Evolutionary conservation across 1,139 yeast species (phyloP), one percentile per base, ranked within the genome.

Genomic region (Debaryomycetaceae sp.): DNA sequence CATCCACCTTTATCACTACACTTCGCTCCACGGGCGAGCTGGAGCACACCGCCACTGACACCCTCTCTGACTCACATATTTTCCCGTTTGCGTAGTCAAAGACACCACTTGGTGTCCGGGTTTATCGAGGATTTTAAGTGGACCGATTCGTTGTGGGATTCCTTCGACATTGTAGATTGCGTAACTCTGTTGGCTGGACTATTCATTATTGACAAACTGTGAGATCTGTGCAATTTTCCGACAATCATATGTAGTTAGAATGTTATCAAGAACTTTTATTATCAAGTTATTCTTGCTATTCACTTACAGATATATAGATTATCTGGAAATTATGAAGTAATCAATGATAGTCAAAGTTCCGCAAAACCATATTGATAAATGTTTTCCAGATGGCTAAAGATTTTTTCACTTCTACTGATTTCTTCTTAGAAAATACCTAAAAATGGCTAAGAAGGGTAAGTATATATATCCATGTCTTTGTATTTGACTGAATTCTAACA

Each of bases 381-480:
- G 31, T 27, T 27, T 27, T 27, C 11, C 31, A 27, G 31, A 27
- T 27, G 31, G 11, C 31, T 27, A 27, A 11, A 27, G 8, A 27
- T 8, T 8, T 27, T 27, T 27, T 27, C 31, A 27, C 8, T 34
- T 34, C n/a, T 7, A 14, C 8, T 8, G 3, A 5, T 34, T 33
- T 24, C 8, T 34, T 24, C 30, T 34, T 33, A 33, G 23, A 3
- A 14, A 8, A 37, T 39, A 14, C 37, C 30, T 20, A 31, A 44
- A 40, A 35, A 63, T 65, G 69, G 66, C 63, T 13, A 65, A 62
- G 54, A 65, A 65, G 53, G 49, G 69, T 65, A 60, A 40, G 70
- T 59, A 35, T 8, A 8, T 9, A 36, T 39, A 35, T 27, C 11
- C 1, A 6, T 22, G 34, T 41, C 31, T 33, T 36, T 41, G 17